phyloP scores from a whole-genome alignment of 192 early-diverging fungal genomes.

The Umbelopsis ramanniana region DNA sequence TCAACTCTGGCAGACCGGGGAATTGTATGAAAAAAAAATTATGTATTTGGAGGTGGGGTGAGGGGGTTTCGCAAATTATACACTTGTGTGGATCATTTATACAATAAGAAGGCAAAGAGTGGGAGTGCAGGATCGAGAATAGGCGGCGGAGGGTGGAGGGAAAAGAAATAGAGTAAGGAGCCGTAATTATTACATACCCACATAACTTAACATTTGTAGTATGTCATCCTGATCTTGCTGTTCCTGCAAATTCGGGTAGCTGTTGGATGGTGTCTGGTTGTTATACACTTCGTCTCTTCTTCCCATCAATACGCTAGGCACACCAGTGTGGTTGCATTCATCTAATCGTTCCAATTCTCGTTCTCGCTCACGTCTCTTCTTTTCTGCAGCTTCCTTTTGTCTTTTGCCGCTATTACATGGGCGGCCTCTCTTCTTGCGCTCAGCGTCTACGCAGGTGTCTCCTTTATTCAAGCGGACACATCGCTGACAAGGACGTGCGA shows the following conservation, averaged over 20 bases:
- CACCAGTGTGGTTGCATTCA: conserved; percentile 12
- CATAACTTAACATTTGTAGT: conserved; percentile 23
- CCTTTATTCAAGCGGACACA: conserved; percentile 55
- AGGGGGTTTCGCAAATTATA: conserved; percentile 5
- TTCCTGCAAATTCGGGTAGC: conserved; percentile 16
- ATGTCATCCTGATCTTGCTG: conserved; percentile 14
- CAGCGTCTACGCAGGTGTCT: conserved; percentile 56
- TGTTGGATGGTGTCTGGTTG: neutral
- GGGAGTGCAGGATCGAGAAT: neutral
- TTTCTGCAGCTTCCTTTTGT: conserved; percentile 23
- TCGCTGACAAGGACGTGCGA: conserved; percentile 54
- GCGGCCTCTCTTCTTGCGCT: conserved; percentile 59
- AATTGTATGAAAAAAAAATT: conserved; percentile 5
- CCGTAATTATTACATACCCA: neutral
- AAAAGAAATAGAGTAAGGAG: neutral
- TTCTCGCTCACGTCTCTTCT: conserved; percentile 10
- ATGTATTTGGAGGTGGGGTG: neutral
- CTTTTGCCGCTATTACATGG: conserved; percentile 48
- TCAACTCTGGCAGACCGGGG: neutral
- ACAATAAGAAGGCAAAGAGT: neutral
- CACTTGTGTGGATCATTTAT: conserved; percentile 13
- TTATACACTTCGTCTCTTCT: conserved; percentile 8
- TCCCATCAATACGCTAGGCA: conserved; percentile 10
- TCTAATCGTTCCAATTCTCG: conserved; percentile 11
- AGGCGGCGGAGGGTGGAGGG: neutral